Conservation (phyloP, 441 rosid species). For the Gossypium lobatum region DNA sequence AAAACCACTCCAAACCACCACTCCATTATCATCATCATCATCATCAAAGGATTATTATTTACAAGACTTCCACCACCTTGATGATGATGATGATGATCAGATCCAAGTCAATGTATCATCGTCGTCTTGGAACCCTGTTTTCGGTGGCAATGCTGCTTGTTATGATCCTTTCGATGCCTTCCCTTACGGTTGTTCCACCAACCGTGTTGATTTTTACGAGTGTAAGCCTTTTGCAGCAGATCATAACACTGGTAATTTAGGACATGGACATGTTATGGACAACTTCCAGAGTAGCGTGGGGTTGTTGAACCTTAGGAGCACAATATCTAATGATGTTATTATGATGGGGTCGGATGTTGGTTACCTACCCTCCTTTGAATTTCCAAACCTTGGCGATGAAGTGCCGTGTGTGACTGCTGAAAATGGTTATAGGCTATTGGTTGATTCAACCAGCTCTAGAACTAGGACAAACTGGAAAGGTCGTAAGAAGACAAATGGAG, state of each 20-base stretch:
- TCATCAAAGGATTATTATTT: conserved; percentile 29
- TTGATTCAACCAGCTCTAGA: conserved; percentile 21
- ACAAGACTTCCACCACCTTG: conserved; percentile 43
- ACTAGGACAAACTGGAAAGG: conserved; percentile 33
- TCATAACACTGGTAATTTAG: background rate
- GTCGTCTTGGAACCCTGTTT: conserved; percentile 34
- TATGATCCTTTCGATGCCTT: conserved; percentile 44
- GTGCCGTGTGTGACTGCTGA: conserved; percentile 45
- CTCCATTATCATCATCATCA: background rate
- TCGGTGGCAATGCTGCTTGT: conserved; percentile 27
- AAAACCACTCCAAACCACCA: conserved; percentile 30
- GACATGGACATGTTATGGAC: conserved; percentile 36
- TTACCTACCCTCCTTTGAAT: conserved; percentile 27
- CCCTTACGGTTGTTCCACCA: conserved; percentile 27
- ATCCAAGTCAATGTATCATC: conserved; percentile 35
- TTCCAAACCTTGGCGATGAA: conserved; percentile 47
- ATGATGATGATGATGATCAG: conserved; percentile 19
- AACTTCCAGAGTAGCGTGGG: conserved; percentile 36
- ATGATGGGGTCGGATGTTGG: conserved; percentile 28
- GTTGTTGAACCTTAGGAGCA: conserved; percentile 18
- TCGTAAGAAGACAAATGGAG: conserved; percentile 48
- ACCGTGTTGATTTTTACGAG: conserved; percentile 46
- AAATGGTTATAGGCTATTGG: conserved; percentile 22
- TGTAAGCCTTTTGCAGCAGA: conserved; percentile 43
- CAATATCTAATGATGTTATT: conserved; percentile 11